phyloP scores from a whole-genome alignment of 805 yeast species.

The Kodamaea lidongshanica region DNA sequence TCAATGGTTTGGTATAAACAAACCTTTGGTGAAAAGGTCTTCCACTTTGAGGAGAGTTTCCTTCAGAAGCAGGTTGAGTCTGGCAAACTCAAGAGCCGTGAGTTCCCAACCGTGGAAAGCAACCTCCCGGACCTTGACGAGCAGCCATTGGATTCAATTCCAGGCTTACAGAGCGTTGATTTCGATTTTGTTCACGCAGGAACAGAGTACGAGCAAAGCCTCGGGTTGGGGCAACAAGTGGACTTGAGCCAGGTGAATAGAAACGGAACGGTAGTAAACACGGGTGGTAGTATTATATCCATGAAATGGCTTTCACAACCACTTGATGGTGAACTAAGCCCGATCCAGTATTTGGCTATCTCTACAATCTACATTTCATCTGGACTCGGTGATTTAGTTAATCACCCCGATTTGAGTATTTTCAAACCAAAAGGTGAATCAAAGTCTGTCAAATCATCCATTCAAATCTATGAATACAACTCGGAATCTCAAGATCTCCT shows the following conservation, averaged over 20 bases:
- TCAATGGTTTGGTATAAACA: conserved; percentile 40
- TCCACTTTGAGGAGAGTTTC: conserved; percentile 32
- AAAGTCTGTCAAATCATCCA: conserved; percentile 25
- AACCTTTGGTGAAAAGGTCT: conserved; percentile 45
- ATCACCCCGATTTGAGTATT: conserved; percentile 26
- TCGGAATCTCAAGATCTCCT: conserved; percentile 15
- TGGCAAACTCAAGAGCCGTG: conserved; percentile 6
- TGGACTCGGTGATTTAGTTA: conserved; percentile 17
- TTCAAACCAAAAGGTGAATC: conserved; percentile 15
- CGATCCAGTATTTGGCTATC: conserved; percentile 44
- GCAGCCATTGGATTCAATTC: neutral
- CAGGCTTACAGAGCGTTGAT: too few relatives aligned
- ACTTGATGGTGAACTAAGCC: conserved; percentile 6
- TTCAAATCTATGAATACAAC: conserved; percentile 42
- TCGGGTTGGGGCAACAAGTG: conserved; percentile 6
- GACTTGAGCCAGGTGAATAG: conserved; percentile 14
- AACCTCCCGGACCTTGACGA: neutral
- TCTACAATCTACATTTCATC: conserved; percentile 34
- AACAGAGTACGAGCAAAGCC: neutral
- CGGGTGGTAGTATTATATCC: conserved; percentile 49
- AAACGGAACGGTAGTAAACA: conserved; percentile 38
- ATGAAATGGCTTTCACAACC: conserved; percentile 44
- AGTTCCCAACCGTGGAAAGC: conserved; percentile 10
- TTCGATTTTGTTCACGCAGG: conserved; percentile 2
- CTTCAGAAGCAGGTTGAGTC: neutral